Evolutionary conservation across 495 filamentous ascomycete species (phyloP), one percentile per base, ranked within the genome.

Genomic region (Xylaria castorea): DNA sequence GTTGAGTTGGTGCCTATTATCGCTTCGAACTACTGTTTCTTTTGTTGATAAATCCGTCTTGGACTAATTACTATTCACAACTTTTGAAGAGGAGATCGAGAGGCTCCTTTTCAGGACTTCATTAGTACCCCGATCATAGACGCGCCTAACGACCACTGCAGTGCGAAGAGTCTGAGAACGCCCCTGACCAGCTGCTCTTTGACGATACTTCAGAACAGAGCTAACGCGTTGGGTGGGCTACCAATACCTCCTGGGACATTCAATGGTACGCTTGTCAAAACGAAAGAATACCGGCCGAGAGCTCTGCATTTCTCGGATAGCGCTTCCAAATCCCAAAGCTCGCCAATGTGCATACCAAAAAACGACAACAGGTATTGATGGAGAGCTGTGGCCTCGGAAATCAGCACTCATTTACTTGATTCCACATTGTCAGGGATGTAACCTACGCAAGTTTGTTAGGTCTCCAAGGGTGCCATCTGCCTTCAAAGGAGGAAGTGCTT

Each of bases 261-360:
- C 12, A 60, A 36, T 9, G 55, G 55, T 36, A 60, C 30, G 18
- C 55, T 60, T 60, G 55, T 60, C 55, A 60, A 60, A 36, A 60
- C 30, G 32, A 60, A 60, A 18, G 55, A 60, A 36, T 60, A 60
- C 5, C 55, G 55, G 1, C 55, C 55, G 32, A 60, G 30, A n/a
- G 55, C 55, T 36, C 36, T 60, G 30, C 55, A 60, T 36, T 60
- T 60, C 55, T 60, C 16, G 7, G 55, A 60, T 8, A 60, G 30
- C 18, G 30, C 30, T 36, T 60, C 55, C 55, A 60, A 36, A 36
- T 60, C 55, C 55, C 55, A 60, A 18, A 60, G 55, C 30, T 60
- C 55, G 30, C 55, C 55, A 9, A 60, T 60, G 30, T 60, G 55
- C 55, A 60, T 60, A 9, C 55, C 55, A n/a, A 60, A 60, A 60